Percentiles rank a stretch among this genome's conserved stretches.
Conservation (phyloP, 2,329 filamentous ascomycete genomes). For the Pseudodiploospora longispora region DNA sequence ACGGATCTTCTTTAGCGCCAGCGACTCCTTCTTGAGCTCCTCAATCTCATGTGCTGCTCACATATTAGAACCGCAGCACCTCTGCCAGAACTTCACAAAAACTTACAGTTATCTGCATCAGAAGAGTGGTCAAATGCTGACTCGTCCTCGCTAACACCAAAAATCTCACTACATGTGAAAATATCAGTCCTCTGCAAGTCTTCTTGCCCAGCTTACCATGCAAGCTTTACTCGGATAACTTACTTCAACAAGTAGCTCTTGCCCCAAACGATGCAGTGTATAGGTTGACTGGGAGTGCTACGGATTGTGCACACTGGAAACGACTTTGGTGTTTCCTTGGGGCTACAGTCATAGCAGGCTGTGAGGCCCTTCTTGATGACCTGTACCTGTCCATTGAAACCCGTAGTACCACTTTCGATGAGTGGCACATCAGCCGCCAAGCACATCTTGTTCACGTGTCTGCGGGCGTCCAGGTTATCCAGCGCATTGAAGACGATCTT, state of each 20-base stretch:
- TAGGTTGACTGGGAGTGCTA: slow-evolving; percentile 90
- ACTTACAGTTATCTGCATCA: slow-evolving; percentile 67
- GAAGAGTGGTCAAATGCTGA: slow-evolving; percentile 70
- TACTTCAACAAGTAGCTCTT: slow-evolving; percentile 88
- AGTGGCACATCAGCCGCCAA: slow-evolving; percentile 82
- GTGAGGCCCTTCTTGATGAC: slow-evolving; percentile 88
- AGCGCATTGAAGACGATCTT: slow-evolving; percentile 90
- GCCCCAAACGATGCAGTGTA: slow-evolving; percentile 98
- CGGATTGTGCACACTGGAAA: slow-evolving; percentile 97
- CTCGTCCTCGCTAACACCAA: slow-evolving; percentile 84
- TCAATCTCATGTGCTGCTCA: slow-evolving; percentile 64
- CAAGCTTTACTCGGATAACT: slow-evolving; percentile 18
- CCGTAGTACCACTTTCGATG: slow-evolving; percentile 94
- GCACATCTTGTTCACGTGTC: slow-evolving; percentile 97
- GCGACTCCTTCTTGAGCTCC: slow-evolving; percentile 75
- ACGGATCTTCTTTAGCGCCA: slow-evolving; percentile 75
- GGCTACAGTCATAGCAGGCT: slow-evolving; percentile 92
- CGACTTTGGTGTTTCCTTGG: slow-evolving; percentile 82
- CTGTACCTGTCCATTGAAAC: slow-evolving; percentile 96
- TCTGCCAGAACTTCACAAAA: not conserved
- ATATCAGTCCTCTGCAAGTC: too few relatives aligned
- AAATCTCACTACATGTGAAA: slow-evolving; percentile 54
- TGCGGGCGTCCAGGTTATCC: slow-evolving; percentile 87
- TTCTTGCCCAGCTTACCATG: not conserved
- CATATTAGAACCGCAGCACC: not conserved